Evolutionary conservation across 2,329 filamentous ascomycete species (phyloP).

Genomic region (Apiospora malaysiana): DNA sequence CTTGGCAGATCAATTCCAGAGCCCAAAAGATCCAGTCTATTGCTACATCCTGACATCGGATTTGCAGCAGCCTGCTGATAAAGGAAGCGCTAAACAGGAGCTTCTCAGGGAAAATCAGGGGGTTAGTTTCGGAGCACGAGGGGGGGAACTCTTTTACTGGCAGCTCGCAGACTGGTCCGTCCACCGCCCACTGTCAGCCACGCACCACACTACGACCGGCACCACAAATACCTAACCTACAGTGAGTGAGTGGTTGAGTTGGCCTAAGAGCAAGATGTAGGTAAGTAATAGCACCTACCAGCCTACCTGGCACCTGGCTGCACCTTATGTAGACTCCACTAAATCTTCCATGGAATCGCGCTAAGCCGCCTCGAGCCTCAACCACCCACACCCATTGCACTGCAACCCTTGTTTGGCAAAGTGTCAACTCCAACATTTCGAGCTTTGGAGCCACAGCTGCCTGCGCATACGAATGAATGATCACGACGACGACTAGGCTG

Average conservation of each 20-base stretch:
- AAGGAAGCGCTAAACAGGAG: neutral
- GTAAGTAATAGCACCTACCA: neutral
- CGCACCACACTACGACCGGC: neutral
- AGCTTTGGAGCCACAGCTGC: slow-evolving; percentile 15
- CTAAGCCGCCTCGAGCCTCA: slow-evolving; percentile 23
- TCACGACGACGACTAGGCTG: slow-evolving; percentile 7
- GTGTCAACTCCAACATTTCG: slow-evolving; percentile 26
- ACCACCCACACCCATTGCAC: neutral
- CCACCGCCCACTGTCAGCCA: neutral
- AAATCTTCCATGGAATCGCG: neutral
- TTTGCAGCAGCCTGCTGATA: slow-evolving; percentile 2
- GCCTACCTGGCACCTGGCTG: too few relatives aligned
- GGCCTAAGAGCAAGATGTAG: too few relatives aligned
- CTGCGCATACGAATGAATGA: slow-evolving; percentile 9
- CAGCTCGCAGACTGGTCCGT: neutral
- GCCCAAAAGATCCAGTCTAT: neutral
- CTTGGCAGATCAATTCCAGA: slow-evolving; percentile 18
- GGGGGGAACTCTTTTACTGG: neutral
- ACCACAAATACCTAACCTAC: neutral
- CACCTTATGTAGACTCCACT: neutral
- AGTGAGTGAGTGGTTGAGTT: neutral
- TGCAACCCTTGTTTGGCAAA: slow-evolving; percentile 22
- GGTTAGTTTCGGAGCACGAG: neutral
- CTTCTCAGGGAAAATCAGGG: neutral
- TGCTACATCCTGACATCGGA: neutral